Evolutionary conservation across 352 stramenopile species (phyloP), one percentile per base, ranked within the genome.

Genomic region (Phytophthora pluvialis): DNA sequence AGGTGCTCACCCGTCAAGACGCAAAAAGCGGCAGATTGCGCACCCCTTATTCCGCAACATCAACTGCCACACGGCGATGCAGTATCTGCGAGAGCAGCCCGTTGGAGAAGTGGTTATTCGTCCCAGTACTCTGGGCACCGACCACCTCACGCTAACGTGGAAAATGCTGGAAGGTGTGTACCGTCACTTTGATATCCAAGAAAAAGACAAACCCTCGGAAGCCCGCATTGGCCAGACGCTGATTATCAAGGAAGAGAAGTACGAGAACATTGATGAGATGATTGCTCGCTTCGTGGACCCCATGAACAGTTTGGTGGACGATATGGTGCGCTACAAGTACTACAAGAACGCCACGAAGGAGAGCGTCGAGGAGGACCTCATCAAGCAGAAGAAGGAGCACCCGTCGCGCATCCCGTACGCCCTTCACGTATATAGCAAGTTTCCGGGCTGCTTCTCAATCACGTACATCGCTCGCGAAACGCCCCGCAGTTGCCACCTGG

Each of bases 351-450:
- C 61, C 2, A 60, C 66, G 26, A 76, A 89, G 11, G 87, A 95
- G 58, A 87, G 83, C 44, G 83, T 96, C 8, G 80, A 93, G 52
- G 88, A 95, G 67, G 86, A 94, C 45, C 47, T 96, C 50, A 93
- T 95, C 70, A 93, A 93, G 64, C 83, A 95, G 68, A 96, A 96
- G 71, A 94, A 95, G 43, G 88, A 84, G 38, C 82, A 94, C 51
- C 86, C 88, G 18, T 85, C 81, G 31, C 75, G 83, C 51, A 94
- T 96, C 47, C 88, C 88, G 29, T 96, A 95, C 67, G 82, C 85
- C 15, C 60, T 96, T 15, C 88, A 96, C 64, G 31, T 94, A 64
- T 96, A 95, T 63, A 89, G 56, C 58, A 93, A 93, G 62, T 96
- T 94, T 48, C 88, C 88, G 0, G 88, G 88, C 5, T 96, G 88